Percentiles rank a stretch among this genome's conserved stretches.
Conservation (phyloP, 2,329 filamentous ascomycete genomes). For the Verticillium isaacii region DNA sequence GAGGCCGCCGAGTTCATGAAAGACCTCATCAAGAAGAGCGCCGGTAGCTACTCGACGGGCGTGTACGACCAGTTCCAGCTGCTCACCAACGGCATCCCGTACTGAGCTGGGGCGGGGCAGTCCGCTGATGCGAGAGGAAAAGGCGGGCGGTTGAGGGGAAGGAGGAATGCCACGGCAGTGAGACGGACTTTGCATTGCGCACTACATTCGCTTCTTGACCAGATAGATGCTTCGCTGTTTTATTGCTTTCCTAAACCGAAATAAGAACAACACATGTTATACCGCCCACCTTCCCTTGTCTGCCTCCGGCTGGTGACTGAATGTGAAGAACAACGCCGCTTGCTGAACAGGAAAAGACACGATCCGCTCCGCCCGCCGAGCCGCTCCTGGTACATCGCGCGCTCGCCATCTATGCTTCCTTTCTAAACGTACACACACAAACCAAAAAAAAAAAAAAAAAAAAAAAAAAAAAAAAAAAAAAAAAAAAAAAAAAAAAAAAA, state of each 20-base stretch:
- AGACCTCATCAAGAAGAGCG: conserved; percentile 83
- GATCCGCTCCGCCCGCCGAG: neutral
- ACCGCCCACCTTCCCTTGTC: no score
- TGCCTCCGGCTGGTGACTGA: neutral
- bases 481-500: no score
- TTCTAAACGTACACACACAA: neutral
- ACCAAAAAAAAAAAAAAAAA: no score
- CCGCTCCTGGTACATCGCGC: neutral
- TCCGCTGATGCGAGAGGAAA: no score
- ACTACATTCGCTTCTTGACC: no score
- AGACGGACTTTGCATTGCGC: no score
- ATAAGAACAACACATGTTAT: no score
- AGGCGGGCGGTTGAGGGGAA: no score
- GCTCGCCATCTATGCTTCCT: neutral
- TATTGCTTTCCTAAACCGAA: no score
- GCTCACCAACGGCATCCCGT: conserved; percentile 95
- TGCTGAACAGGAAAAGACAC: neutral
- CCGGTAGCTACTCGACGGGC: conserved; percentile 84
- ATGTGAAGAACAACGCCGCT: neutral
- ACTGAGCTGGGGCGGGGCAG: conserved; percentile 44
- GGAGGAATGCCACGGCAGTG: no score
- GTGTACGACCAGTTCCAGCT: conserved; percentile 98
- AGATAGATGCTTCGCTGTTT: neutral
- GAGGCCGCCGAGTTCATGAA: conserved; percentile 95
- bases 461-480: no score